Percentiles rank a stretch among this genome's conserved stretches.
These are phyloP conservation scores for Sphaerulina vaccinii DNA, from an alignment of 2,329 filamentous ascomycete genomes.

Conservation along the genomic window DNA sequence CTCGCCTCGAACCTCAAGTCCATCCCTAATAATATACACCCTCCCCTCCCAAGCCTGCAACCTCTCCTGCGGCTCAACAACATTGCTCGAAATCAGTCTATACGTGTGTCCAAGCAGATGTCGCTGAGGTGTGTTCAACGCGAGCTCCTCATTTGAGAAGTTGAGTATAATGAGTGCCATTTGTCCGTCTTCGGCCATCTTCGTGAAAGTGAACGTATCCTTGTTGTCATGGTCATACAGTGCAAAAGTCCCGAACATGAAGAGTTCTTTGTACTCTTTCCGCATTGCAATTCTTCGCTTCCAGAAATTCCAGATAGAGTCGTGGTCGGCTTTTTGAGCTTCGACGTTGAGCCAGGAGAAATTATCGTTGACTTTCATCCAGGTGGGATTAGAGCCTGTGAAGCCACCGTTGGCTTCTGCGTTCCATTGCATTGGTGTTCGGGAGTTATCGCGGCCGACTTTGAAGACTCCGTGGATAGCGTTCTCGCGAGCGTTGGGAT, in stretches of 20 bases:
- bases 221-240: conserved; percentile 53
- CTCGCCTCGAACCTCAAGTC: neutral
- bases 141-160: conserved; percentile 35
- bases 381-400: conserved; percentile 56
- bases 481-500: conserved; percentile 33
- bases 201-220: conserved; percentile 53
- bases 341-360: conserved; percentile 63
- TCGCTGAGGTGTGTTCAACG: conserved; percentile 26
- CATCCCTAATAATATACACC: conserved; percentile 35
- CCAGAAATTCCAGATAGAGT: conserved; percentile 63
- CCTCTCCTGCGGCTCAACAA: conserved; percentile 24
- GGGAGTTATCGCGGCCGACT: conserved; percentile 66
- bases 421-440: conserved; percentile 72
- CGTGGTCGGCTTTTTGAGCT: conserved; percentile 48
- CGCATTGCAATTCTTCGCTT: conserved; percentile 50
- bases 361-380: conserved; percentile 69
- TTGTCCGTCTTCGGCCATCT: conserved; percentile 33
- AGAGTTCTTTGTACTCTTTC: conserved; percentile 60
- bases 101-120: conserved; percentile 26
- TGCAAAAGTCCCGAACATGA: conserved; percentile 67
- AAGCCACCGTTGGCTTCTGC: conserved; percentile 62
- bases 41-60: conserved; percentile 41
- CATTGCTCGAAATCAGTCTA: conserved; percentile 48
- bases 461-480: conserved; percentile 53
- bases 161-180: conserved; percentile 41